A percentile compares a stretch with the other conserved stretches of the same genome.
These are phyloP conservation scores for Chlorokybus atmophyticus DNA, from an alignment of 139 green algal species.

Conservation along the genomic window DNA sequence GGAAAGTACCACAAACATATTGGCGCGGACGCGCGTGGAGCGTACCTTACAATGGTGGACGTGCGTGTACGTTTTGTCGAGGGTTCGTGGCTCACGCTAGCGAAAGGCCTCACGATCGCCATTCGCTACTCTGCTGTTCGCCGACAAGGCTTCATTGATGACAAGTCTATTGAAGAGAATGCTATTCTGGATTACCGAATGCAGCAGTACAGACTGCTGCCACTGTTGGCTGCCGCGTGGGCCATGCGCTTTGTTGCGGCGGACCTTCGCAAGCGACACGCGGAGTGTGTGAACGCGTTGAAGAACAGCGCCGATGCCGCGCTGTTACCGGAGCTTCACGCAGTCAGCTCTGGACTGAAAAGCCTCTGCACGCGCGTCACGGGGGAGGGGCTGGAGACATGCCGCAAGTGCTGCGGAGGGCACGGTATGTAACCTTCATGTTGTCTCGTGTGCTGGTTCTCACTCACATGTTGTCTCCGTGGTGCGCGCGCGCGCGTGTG, in stretches of 20 bases:
- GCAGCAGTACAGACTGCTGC: slow-evolving; percentile 58
- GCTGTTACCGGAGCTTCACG: too few relatives aligned
- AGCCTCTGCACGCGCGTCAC: slow-evolving; percentile 20
- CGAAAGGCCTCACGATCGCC: slow-evolving; percentile 20
- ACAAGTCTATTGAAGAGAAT: too few relatives aligned
- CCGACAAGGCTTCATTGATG: not conserved
- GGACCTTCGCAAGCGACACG: too few relatives aligned
- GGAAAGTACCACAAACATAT: slow-evolving; percentile 46
- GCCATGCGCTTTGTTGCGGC: slow-evolving; percentile 76
- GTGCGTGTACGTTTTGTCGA: slow-evolving; percentile 72
- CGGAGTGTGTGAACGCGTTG: too few relatives aligned
- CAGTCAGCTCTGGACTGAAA: not conserved
- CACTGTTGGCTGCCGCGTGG: slow-evolving; percentile 65
- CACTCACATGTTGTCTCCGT: too few relatives aligned
- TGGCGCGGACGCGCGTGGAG: slow-evolving; percentile 45
- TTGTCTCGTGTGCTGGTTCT: too few relatives aligned
- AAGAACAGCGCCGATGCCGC: too few relatives aligned
- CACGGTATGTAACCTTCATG: too few relatives aligned
- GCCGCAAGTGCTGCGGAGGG: slow-evolving; percentile 65
- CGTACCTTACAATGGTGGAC: slow-evolving; percentile 70
- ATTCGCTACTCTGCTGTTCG: slow-evolving; percentile 13
- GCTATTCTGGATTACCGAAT: slow-evolving; percentile 95
- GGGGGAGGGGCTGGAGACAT: slow-evolving; percentile 63
- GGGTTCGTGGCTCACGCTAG: slow-evolving; percentile 3
- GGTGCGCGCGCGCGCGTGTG: too few relatives aligned